Evolutionary conservation across 371 early-diverging fungal species (phyloP), one percentile per base, ranked within the genome.

Genomic region (Saksenaea oblongispora): DNA sequence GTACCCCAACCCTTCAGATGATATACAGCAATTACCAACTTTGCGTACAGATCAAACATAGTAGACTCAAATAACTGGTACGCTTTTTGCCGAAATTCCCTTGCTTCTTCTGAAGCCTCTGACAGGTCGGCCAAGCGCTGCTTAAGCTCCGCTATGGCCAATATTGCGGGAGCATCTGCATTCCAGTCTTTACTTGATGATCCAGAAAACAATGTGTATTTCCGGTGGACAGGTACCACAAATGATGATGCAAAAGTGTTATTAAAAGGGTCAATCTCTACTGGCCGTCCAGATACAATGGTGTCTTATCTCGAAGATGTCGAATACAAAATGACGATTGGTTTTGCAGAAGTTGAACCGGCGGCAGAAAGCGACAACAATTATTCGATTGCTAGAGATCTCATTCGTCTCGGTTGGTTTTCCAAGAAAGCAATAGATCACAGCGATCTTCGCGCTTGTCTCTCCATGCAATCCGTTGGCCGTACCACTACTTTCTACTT

Each of bases 371-470:
- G 51, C 27, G 34, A 44, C 51, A 59, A 59, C 31, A 18, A 28
- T n/a, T 59, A 47, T 59, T 18, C 15, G 10, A 28, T 59, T 47
- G 22, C 31, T 17, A 59, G 44, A 34, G 47, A 59, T n/a, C 44
- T 31, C 28, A 27, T 44, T 34, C 31, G 51, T 31, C 31, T 59
- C n/a, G 51, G 51, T 42, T 34, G 5, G 26, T 59, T 59, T 18
- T 47, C 14, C 47, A 59, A 59, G 34, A 51, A 59, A 27, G 60
- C 60, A 27, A 28, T 59, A 2, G 47, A 59, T 34, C 26, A 47
- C 27, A 34, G 51, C 27, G 28, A 47, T 3, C 22, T 59, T n/a
- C 10, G 44, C 14, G 60, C 31, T 42, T 28, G 22, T 47, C 51
- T 59, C 14, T 4, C 31, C 1, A 28, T 59, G 18, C 60, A 59